A percentile compares a stretch with the other conserved stretches of the same genome.
phyloP scores from a whole-genome alignment of 148 eudicot species.

The Camellia granthamiana region DNA sequence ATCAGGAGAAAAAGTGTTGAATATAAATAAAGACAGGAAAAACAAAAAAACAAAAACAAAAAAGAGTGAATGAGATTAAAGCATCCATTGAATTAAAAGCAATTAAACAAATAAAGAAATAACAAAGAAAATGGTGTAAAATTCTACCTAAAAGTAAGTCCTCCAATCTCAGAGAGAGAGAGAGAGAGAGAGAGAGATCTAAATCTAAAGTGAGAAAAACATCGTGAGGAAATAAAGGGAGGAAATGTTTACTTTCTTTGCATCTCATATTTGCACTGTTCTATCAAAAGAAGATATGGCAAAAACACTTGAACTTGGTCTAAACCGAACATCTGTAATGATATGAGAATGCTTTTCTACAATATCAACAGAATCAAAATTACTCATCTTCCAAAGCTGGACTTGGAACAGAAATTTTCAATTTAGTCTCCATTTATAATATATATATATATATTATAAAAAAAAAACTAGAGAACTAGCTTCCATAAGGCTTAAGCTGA shows the following conservation, averaged over 20 bases:
- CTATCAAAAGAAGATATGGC: conserved; percentile 13
- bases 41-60: not conserved
- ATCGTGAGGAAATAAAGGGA: no score
- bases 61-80: not conserved
- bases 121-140: not conserved
- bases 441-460: not conserved
- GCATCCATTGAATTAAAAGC: no score
- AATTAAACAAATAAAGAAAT: not conserved
- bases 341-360: conserved; percentile 23
- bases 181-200: not conserved
- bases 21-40: not conserved
- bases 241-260: no score
- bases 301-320: conserved; percentile 38
- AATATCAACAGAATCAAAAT: not conserved
- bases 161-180: not conserved
- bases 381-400: conserved; percentile 30
- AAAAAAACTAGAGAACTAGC: not conserved
- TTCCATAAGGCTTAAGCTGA: not conserved
- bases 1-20: no score
- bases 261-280: no score
- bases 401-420: conserved; percentile 25
- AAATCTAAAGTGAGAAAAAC: not conserved
- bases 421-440: not conserved
- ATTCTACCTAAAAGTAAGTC: not conserved
- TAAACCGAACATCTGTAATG: conserved; percentile 51